Evolutionary conservation across 1,284 basidiomycete species (phyloP).

Genomic region (Exsudoporus floridanus): DNA sequence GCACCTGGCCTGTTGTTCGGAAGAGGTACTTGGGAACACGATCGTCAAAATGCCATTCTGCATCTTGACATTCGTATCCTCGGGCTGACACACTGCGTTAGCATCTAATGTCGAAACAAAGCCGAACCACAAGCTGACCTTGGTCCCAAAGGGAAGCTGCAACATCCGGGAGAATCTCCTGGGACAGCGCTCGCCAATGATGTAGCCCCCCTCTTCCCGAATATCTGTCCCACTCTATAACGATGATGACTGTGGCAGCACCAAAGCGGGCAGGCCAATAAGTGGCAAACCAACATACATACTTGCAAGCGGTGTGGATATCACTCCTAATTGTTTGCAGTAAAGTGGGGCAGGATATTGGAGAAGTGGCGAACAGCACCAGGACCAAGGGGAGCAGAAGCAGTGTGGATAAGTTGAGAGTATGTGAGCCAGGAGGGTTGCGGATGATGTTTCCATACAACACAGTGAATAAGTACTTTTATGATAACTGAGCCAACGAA

Average conservation of each 20-base stretch:
- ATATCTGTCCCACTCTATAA: slow-evolving; percentile 49
- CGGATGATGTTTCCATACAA: slow-evolving; percentile 50
- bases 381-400: slow-evolving; percentile 69
- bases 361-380: slow-evolving; percentile 61
- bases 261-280: slow-evolving; percentile 49
- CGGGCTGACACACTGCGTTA: slow-evolving; percentile 5
- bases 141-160: slow-evolving; percentile 38
- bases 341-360: slow-evolving; percentile 62
- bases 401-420: slow-evolving; percentile 65
- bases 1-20: slow-evolving; percentile 17
- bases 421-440: slow-evolving; percentile 65
- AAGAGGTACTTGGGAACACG: slow-evolving; percentile 29
- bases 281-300: slow-evolving; percentile 45
- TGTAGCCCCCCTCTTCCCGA: slow-evolving; percentile 35
- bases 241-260: slow-evolving; percentile 40
- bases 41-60: slow-evolving; percentile 33
- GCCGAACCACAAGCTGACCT: slow-evolving; percentile 21
- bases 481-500: slow-evolving; percentile 30
- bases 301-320: slow-evolving; percentile 40
- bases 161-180: slow-evolving; percentile 29
- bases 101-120: not conserved
- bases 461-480: not conserved
- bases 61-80: slow-evolving; percentile 22
- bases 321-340: slow-evolving; percentile 47
- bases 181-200: slow-evolving; percentile 38